Percentiles rank a stretch among this genome's conserved stretches.
Evolutionary conservation across 352 stramenopile species (phyloP).

Genomic region (Blastocystis sp.): DNA sequence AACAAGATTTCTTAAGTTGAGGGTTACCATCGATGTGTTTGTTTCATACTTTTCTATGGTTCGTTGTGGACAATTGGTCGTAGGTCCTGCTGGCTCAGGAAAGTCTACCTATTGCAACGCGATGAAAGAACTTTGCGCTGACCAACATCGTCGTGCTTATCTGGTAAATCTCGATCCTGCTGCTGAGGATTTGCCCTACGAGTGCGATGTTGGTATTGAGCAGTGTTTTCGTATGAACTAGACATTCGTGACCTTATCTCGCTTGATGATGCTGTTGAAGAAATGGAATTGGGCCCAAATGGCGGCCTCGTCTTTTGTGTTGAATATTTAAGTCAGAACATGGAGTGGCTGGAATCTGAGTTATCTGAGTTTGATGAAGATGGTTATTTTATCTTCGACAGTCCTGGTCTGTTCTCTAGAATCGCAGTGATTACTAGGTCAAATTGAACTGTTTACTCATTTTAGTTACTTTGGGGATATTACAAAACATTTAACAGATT

Average conservation of each 20-base stretch:
- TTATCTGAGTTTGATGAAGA: constrained; percentile 80
- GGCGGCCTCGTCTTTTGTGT: constrained; percentile 96
- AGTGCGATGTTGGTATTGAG: constrained; percentile 21
- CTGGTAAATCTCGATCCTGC: constrained; percentile 66
- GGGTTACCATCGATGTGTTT: neutral
- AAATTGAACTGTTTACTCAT: constrained; percentile 83
- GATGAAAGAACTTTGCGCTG: constrained; percentile 82
- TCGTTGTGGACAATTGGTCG: constrained; percentile 81
- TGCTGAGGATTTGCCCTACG: constrained; percentile 63
- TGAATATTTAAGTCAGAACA: constrained; percentile 83
- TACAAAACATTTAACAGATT: constrained; percentile 61
- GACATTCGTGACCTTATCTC: constrained; percentile 86
- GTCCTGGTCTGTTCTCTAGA: constrained; percentile 75
- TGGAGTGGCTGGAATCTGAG: constrained; percentile 87
- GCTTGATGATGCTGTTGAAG: constrained; percentile 91
- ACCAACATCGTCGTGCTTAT: constrained; percentile 69
- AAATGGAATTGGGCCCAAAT: constrained; percentile 92
- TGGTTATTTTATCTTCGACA: constrained; percentile 97
- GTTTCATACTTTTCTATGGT: constrained; percentile 66
- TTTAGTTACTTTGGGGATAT: constrained; percentile 66
- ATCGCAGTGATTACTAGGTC: constrained; percentile 66
- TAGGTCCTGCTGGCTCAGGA: constrained; percentile 79
- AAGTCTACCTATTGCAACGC: constrained; percentile 87
- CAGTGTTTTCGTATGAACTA: neutral
- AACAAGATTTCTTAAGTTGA: constrained; percentile 58